Conservation (phyloP, 352 stramenopile genomes). For the Phytophthora pluvialis region DNA sequence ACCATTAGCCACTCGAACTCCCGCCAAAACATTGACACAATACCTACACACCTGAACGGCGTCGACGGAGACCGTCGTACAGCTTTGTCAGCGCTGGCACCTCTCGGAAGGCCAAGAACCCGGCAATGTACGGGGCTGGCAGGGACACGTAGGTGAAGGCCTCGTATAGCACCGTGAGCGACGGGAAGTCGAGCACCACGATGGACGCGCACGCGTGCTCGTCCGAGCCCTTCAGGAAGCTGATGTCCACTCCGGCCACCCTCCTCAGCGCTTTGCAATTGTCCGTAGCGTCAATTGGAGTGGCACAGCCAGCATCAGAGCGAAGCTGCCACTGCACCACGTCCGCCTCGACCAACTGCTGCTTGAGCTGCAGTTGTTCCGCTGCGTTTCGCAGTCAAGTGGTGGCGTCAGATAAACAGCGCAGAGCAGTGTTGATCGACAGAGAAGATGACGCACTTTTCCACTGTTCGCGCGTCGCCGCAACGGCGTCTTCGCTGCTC, state of each 20-base stretch:
- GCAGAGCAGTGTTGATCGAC: not conserved
- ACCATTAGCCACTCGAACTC: not conserved
- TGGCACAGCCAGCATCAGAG: not conserved
- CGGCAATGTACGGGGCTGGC: constrained; percentile 80
- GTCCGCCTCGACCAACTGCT: constrained; percentile 53
- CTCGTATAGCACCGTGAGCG: constrained; percentile 74
- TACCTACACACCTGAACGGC: constrained; percentile 50
- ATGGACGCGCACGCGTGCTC: constrained; percentile 84
- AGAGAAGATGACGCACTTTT: constrained; percentile 28
- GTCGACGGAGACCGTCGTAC: constrained; percentile 59
- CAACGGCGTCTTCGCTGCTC: constrained; percentile 12
- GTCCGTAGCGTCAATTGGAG: constrained; percentile 3
- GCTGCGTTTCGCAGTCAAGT: constrained; percentile 25
- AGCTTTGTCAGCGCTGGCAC: constrained; percentile 74
- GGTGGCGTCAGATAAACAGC: constrained; percentile 2
- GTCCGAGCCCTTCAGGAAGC: constrained; percentile 80
- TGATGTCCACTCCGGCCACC: constrained; percentile 85
- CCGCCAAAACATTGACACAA: not conserved
- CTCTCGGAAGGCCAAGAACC: constrained; percentile 85
- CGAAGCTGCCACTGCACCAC: constrained; percentile 49
- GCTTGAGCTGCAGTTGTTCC: constrained; percentile 69
- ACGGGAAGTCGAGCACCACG: constrained; percentile 77
- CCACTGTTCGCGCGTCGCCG: constrained; percentile 27
- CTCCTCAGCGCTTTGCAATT: constrained; percentile 32
- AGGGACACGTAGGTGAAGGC: constrained; percentile 86